Conservation (phyloP, 208 protist genomes). For the Trypanosoma boissoni region DNA sequence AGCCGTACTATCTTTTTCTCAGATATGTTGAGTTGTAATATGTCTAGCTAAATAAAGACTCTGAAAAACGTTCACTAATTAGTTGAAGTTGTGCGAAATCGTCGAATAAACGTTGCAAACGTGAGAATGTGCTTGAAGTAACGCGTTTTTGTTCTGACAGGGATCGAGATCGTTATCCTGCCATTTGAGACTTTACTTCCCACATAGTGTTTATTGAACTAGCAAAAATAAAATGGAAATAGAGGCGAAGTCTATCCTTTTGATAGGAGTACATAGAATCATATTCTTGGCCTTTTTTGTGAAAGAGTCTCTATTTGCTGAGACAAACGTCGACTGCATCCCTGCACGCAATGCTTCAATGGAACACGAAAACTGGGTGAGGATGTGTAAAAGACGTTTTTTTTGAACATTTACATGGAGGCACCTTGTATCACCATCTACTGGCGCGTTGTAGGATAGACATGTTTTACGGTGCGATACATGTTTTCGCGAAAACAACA, state of each 20-base stretch:
- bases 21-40: not conserved
- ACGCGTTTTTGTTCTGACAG: not conserved
- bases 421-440: not conserved
- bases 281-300: not conserved
- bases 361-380: not conserved
- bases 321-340: not conserved
- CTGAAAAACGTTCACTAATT: not conserved
- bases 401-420: not conserved
- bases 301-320: not conserved
- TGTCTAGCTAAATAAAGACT: not conserved
- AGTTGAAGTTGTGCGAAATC: not conserved
- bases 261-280: not conserved
- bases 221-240: not conserved
- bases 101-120: too few species aligned
- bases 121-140: not conserved
- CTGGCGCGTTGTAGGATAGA: not conserved
- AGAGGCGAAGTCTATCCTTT: not conserved
- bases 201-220: not conserved
- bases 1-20: not conserved
- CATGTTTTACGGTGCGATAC: not conserved
- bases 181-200: not conserved
- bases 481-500: not conserved
- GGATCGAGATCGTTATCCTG: not conserved
- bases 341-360: not conserved
- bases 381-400: not conserved